Evolutionary conservation across 2,329 filamentous ascomycete genomes (phyloP).

Genomic region (Triangularia verruculosa): DNA sequence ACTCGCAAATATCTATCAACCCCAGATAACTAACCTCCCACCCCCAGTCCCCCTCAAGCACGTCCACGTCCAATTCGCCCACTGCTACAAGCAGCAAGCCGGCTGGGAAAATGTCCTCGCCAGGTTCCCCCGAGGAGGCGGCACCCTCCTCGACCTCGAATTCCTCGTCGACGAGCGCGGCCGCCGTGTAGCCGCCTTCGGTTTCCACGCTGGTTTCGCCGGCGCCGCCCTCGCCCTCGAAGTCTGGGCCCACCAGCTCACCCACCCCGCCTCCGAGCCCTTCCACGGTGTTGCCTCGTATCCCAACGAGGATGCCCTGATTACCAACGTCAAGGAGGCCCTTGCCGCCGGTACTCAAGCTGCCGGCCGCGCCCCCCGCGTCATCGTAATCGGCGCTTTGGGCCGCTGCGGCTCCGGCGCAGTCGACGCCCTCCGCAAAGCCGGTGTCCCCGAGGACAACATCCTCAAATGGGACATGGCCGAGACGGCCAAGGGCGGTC

Average conservation of each 20-base stretch:
- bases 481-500: slow-evolving; percentile 73
- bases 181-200: slow-evolving; percentile 68
- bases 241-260: slow-evolving; percentile 83
- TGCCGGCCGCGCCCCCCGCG: slow-evolving; percentile 64
- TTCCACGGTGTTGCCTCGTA: slow-evolving; percentile 67
- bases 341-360: slow-evolving; percentile 63
- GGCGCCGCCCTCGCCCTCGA: slow-evolving; percentile 71
- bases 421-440: slow-evolving; percentile 72
- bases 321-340: slow-evolving; percentile 69
- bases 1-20: background rate
- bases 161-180: slow-evolving; percentile 72
- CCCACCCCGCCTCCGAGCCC: slow-evolving; percentile 47
- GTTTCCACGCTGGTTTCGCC: slow-evolving; percentile 74
- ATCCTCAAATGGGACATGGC: slow-evolving; percentile 71
- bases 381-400: slow-evolving; percentile 82
- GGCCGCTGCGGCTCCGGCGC: slow-evolving; percentile 83
- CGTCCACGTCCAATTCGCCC: slow-evolving; percentile 68
- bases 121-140: slow-evolving; percentile 72
- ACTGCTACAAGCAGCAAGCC: slow-evolving; percentile 66
- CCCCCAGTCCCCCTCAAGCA: slow-evolving; percentile 62
- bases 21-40: slow-evolving; percentile 13
- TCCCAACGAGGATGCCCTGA: slow-evolving; percentile 70
- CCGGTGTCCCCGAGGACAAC: slow-evolving; percentile 66
- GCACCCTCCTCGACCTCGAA: slow-evolving; percentile 80
- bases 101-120: slow-evolving; percentile 79